phyloP scores from a whole-genome alignment of 345 rosid genomes.

The Hypericum perforatum region DNA sequence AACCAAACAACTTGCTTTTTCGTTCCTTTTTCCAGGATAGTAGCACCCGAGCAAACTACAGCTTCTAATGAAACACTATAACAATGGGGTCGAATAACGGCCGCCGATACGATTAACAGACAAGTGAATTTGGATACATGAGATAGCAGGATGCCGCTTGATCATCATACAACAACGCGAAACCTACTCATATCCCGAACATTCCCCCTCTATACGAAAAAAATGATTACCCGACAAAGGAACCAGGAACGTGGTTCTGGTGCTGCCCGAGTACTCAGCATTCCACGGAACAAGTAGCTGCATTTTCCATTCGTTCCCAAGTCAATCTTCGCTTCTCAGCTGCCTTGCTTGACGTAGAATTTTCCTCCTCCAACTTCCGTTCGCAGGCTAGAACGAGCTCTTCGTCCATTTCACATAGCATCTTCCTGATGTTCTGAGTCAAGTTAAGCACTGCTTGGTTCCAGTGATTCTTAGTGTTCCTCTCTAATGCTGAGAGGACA shows the following conservation, averaged over 20 bases:
- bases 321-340: slow-evolving; percentile 52
- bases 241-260: neutral
- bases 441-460: slow-evolving; percentile 65
- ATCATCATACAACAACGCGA: slow-evolving; percentile 21
- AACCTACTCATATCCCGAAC: slow-evolving; percentile 13
- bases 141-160: slow-evolving; percentile 1
- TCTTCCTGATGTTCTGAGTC: slow-evolving; percentile 45
- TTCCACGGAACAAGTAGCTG: slow-evolving; percentile 39
- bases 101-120: too few relatives aligned
- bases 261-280: slow-evolving; percentile 29
- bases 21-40: too few relatives aligned
- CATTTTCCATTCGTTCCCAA: slow-evolving; percentile 58
- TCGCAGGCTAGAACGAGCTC: slow-evolving; percentile 46
- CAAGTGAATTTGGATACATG: too few relatives aligned
- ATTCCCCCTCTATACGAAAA: slow-evolving; percentile 3
- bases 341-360: slow-evolving; percentile 18
- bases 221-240: too few relatives aligned
- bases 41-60: too few relatives aligned
- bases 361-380: slow-evolving; percentile 47
- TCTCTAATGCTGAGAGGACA: slow-evolving; percentile 47
- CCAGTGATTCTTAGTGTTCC: slow-evolving; percentile 58
- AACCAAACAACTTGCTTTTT: too few relatives aligned
- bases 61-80: too few relatives aligned
- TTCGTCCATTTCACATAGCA: slow-evolving; percentile 63
- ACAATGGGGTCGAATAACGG: too few relatives aligned